Percentiles rank a stretch among this genome's conserved stretches.
phyloP scores from a whole-genome alignment of 768 basidiomycete genomes.

The Phlebiopsis gigantea region DNA sequence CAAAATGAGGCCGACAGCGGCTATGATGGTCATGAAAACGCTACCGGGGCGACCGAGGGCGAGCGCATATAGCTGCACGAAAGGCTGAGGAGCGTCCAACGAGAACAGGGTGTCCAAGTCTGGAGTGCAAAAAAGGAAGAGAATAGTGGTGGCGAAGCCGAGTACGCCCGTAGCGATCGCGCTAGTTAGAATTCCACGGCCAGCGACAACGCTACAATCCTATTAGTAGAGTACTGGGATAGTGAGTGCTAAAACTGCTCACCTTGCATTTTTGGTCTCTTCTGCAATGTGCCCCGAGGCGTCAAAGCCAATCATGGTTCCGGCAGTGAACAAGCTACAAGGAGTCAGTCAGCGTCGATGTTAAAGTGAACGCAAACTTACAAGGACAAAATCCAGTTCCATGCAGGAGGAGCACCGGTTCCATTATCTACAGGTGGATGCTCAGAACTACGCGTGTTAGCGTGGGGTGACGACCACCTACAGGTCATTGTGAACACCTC shows the following conservation, averaged over 20 bases:
- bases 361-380: conserved; percentile 29
- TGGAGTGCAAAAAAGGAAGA: conserved; percentile 83
- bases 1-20: conserved; percentile 79
- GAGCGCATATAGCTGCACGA: conserved; percentile 81
- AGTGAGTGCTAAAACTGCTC: neutral
- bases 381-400: conserved; percentile 93
- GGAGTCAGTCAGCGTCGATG: conserved; percentile 28
- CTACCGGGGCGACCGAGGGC: conserved; percentile 77
- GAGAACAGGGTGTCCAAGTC: conserved; percentile 71
- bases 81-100: conserved; percentile 83
- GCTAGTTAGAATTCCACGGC: conserved; percentile 75
- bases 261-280: conserved; percentile 30
- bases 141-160: conserved; percentile 74
- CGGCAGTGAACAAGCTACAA: conserved; percentile 66
- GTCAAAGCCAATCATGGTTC: conserved; percentile 88
- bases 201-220: conserved; percentile 63
- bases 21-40: conserved; percentile 84
- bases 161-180: conserved; percentile 73
- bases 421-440: conserved; percentile 60
- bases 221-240: neutral
- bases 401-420: conserved; percentile 78
- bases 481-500: conserved; percentile 83
- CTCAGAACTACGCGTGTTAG: neutral
- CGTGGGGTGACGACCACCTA: conserved; percentile 29
- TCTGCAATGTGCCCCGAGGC: conserved; percentile 29